phyloP scores from a whole-genome alignment of 1,139 yeast genomes.

The Starmera stellimalicola region DNA sequence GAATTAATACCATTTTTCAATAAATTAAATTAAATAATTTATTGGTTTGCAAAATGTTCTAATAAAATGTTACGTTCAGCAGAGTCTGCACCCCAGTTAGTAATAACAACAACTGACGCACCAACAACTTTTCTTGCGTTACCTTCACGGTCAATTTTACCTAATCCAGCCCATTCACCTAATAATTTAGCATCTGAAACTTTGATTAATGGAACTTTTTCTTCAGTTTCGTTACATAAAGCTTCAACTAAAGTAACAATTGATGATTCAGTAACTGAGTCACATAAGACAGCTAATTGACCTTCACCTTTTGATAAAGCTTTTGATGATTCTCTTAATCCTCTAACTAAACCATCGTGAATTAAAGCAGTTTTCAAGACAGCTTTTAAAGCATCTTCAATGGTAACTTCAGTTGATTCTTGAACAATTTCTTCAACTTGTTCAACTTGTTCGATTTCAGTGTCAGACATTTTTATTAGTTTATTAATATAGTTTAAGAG shows the following conservation, averaged over 20 bases:
- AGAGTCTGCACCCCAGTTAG: slow-evolving; percentile 99
- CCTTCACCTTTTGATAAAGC: slow-evolving; percentile 98
- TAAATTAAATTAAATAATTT: neutral
- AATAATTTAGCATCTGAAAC: slow-evolving; percentile 99
- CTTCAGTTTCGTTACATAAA: slow-evolving; percentile 95
- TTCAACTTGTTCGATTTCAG: slow-evolving; percentile 65
- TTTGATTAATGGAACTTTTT: slow-evolving; percentile 96
- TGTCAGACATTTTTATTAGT: slow-evolving; percentile 70
- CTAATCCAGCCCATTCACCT: slow-evolving; percentile 99
- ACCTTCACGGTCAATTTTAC: slow-evolving; percentile 99
- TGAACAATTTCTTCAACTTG: slow-evolving; percentile 84
- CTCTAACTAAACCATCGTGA: slow-evolving; percentile 99
- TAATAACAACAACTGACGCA: slow-evolving; percentile 98
- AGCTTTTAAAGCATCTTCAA: slow-evolving; percentile 97
- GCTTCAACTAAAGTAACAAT: slow-evolving; percentile 98
- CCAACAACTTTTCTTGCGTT: slow-evolving; percentile 99
- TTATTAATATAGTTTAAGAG: slow-evolving; percentile 15
- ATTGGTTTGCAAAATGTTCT: slow-evolving; percentile 90
- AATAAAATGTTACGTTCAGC: slow-evolving; percentile 95
- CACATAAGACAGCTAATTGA: slow-evolving; percentile 94
- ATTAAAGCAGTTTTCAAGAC: slow-evolving; percentile 97
- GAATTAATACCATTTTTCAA: neutral
- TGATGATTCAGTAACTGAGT: slow-evolving; percentile 96
- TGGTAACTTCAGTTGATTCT: slow-evolving; percentile 82
- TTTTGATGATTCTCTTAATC: slow-evolving; percentile 99